Base-by-base conservation (phyloP, 495 filamentous ascomycete species). In the Cladorrhinum samala region DNA sequence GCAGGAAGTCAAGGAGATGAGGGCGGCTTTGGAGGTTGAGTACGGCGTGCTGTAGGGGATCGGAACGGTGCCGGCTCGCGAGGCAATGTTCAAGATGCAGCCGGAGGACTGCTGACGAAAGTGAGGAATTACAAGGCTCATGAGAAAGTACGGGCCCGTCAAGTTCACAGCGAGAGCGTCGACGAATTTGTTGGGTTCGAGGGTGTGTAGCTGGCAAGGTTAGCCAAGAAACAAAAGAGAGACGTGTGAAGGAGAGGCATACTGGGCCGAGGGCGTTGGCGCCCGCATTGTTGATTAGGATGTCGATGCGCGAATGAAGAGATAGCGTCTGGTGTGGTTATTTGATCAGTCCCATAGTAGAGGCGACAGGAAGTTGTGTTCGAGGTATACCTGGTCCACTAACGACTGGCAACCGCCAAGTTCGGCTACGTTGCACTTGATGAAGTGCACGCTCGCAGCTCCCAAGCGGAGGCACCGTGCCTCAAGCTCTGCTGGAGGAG, bases 91-190 rank as follows among this genome's bases (percentile, higher is more conserved):
- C 41, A 69, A 55, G 27, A 69, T 53, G 47, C 60, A 63, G 11
- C 66, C 66, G 40, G 46, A 55, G 33, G 49, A 25, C 42, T 63
- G 63, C 20, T 33, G 25, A 19, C 57, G 46, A 47, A 69, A 65
- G 24, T 55, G 5, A 1, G 64, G 64, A 11, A 67, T 27, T 5
- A 62, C 36, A 17, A 69, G 54, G n/a, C 64, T 55, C 66, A 67
- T 67, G 24, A 69, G 64, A 25, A 53, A 64, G 53, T 69, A 69
- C 0, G 66, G 73, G 21, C 78, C 76, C 61, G 79, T 72, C 63
- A 82, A 79, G 69, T 82, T 75, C 40, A 80, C 72, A 2, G 80
- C 78, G 4, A 80, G 76, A 63, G 79, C 78, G 3, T 73, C 74
- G 65, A 83, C 79, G 67, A 84, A 83, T 38, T 59, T 50, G 7